phyloP scores from a whole-genome alignment of 768 basidiomycete genomes.

The Termitomyces titanicus region DNA sequence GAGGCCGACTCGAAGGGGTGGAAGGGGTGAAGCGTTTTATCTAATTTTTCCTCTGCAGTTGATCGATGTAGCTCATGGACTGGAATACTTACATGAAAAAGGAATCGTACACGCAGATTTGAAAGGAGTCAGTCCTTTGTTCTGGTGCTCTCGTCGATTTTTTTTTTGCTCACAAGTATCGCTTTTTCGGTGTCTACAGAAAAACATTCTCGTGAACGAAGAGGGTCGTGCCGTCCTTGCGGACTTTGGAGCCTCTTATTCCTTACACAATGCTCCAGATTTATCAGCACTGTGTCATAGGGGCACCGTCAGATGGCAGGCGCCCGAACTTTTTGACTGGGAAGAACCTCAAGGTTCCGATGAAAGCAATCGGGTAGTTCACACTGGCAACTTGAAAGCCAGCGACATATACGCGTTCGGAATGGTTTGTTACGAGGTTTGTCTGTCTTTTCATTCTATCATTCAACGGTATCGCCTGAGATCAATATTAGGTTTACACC shows the following conservation, averaged over 20 bases:
- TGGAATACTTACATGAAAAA: neutral
- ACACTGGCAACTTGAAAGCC: neutral
- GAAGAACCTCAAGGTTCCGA: too few relatives aligned
- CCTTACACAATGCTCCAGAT: neutral
- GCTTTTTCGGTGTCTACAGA: neutral
- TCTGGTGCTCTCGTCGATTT: neutral
- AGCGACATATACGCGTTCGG: neutral
- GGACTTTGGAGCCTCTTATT: conserved; percentile 1
- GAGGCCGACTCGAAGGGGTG: neutral
- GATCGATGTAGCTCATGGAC: neutral
- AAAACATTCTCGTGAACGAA: conserved; percentile 1
- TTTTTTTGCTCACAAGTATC: neutral
- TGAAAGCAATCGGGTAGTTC: too few relatives aligned
- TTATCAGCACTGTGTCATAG: neutral
- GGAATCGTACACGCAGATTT: neutral
- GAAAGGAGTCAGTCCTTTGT: conserved; percentile 1
- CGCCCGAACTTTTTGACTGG: neutral
- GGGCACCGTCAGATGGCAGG: neutral
- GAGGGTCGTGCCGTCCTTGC: neutral
- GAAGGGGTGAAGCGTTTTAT: too few relatives aligned
- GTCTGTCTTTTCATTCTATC: neutral
- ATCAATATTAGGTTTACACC: neutral
- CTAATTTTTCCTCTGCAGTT: neutral
- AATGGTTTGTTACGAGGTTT: neutral
- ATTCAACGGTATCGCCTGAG: neutral